Percentiles rank a stretch among this genome's conserved stretches.
phyloP scores from a whole-genome alignment of 2,329 filamentous ascomycete species.

The Paraphaeosphaeria sporulosa region DNA sequence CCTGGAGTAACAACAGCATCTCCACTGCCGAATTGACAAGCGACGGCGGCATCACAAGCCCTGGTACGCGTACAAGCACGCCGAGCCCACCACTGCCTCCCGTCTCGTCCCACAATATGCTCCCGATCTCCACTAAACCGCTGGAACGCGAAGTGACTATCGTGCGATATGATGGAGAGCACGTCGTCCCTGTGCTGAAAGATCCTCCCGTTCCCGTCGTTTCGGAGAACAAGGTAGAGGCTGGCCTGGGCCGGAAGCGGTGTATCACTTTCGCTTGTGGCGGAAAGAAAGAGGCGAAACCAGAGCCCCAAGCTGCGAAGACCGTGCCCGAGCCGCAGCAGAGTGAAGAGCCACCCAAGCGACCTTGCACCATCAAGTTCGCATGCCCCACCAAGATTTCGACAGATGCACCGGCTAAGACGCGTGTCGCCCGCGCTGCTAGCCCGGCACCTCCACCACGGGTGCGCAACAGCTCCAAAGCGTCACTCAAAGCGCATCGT shows the following conservation, averaged over 20 bases:
- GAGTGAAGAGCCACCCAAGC: conserved; percentile 54
- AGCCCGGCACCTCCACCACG: conserved; percentile 53
- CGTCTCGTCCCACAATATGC: conserved; percentile 52
- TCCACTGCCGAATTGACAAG: conserved; percentile 95
- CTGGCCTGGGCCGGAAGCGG: conserved; percentile 76
- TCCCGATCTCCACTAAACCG: conserved; percentile 47
- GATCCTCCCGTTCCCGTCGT: conserved; percentile 26
- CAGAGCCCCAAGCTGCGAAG: conserved; percentile 32
- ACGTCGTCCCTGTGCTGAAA: conserved; percentile 36
- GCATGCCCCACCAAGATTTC: conserved; percentile 67
- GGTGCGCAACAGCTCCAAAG: conserved; percentile 40
- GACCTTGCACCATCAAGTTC: conserved; percentile 74
- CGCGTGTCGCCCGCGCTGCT: conserved; percentile 50
- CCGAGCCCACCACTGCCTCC: conserved; percentile 84
- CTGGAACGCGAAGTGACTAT: conserved; percentile 49
- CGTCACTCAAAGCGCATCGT: conserved; percentile 49
- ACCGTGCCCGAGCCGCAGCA: conserved; percentile 26
- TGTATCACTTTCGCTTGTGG: conserved; percentile 93
- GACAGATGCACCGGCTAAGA: conserved; percentile 49
- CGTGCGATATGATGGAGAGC: conserved; percentile 47
- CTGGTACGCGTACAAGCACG: conserved; percentile 79
- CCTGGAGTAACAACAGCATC: conserved; percentile 80
- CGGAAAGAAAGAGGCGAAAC: conserved; percentile 55
- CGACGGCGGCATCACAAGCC: conserved; percentile 89
- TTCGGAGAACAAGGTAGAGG: conserved; percentile 67